These are phyloP conservation scores for Amphichorda felina DNA, from an alignment of 2,329 filamentous ascomycete genomes.

Conservation along the genomic window DNA sequence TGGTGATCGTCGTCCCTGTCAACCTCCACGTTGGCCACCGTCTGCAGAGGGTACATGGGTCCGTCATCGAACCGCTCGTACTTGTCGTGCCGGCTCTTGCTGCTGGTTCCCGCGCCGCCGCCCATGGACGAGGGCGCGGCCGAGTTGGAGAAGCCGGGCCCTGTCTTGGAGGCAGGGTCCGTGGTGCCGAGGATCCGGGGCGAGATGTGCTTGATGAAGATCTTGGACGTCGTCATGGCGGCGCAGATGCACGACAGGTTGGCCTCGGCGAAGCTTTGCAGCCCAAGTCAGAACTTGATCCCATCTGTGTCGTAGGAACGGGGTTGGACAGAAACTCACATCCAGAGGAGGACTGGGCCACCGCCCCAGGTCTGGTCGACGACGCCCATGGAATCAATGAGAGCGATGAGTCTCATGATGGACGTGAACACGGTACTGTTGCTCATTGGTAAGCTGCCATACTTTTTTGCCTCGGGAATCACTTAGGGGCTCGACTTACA, in stretches of 20 bases:
- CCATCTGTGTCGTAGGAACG: background rate
- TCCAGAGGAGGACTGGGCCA: slow-evolving; percentile 2
- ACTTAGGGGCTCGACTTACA: too few relatives aligned
- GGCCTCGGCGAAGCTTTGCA: background rate
- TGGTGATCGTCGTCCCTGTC: background rate
- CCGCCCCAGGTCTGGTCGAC: slow-evolving; percentile 1
- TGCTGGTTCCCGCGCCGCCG: background rate
- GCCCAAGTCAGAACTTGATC: background rate
- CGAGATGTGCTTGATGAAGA: background rate
- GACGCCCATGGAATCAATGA: background rate
- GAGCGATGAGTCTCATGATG: background rate
- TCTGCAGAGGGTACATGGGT: background rate
- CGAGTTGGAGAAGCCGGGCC: background rate
- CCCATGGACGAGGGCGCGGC: background rate
- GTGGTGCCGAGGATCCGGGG: background rate
- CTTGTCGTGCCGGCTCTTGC: background rate
- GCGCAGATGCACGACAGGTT: background rate
- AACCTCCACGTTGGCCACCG: background rate
- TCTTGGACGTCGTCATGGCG: background rate
- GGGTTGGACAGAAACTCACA: background rate
- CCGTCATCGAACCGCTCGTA: background rate
- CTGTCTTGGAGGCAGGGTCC: background rate
- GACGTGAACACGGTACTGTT: slow-evolving; percentile 1
- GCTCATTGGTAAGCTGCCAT: too few relatives aligned
- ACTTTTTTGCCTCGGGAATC: too few relatives aligned